Evolutionary conservation across 176 grass and related monocot genomes (phyloP), one percentile per base, ranked within the genome.

Genomic region (Olyra latifolia): DNA sequence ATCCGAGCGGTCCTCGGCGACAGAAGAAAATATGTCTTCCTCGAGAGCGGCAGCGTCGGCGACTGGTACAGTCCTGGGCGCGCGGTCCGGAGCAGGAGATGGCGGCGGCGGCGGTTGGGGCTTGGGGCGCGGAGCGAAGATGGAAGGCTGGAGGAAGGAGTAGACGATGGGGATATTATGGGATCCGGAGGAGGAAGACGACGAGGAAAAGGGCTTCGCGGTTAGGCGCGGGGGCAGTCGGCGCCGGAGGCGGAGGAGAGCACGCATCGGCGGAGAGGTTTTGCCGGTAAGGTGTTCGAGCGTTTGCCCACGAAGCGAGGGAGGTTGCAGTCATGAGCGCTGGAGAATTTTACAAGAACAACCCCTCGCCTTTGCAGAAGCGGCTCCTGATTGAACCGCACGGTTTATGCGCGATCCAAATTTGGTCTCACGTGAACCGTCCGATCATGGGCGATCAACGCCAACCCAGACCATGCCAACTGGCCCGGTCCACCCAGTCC

Each of bases 121-220:
- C 61, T 75, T 83, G 56, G 81, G 46, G 17, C 86, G 88, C 53
- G 87, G 89, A 19, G 90, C 89, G 86, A 88, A 94, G 88, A 94
- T 81, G 70, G 88, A 89, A 11, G 87, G 93, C 87, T 98, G 90
- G 60, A 98, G 92, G 73, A 98, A 98, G 83, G 95, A 98, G 57
- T 98, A 95, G 70, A 95, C 20, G 30, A 81, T 92, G 49, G 95
- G 95, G 76, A 93, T 91, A 72, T 88, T 89, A 24, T 84, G 47
- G 29, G 89, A 14, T 11, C 68, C 29, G 32, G 43, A 49, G 53
- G 74, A 78, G 40, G 84, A 70, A 0, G 53, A 66, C 1, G 75
- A 63, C 7, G 57, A 79, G 45, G 65, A 71, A 45, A 17, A 75
- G 44, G 45, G 2, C 38, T 71, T 44, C 20, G 24, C 11, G 20